Evolutionary conservation across 1,284 basidiomycete genomes (phyloP).

Genomic region (Trametes sp.): DNA sequence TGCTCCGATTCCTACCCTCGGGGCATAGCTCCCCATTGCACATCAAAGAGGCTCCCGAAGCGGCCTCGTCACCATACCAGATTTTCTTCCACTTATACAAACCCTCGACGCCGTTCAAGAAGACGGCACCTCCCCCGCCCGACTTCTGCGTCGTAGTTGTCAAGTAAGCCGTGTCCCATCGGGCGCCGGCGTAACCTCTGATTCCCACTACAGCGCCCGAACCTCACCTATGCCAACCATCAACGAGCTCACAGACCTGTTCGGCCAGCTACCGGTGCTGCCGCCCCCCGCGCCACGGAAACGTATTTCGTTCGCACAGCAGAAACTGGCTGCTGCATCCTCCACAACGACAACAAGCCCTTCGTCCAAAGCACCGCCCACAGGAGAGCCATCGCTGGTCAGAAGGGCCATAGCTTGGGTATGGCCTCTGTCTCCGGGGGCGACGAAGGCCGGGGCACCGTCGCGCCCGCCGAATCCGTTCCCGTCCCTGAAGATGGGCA

Average conservation of each 20-base stretch:
- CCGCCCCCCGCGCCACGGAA: slow-evolving; percentile 41
- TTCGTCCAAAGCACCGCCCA: not conserved
- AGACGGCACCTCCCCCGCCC: slow-evolving; percentile 79
- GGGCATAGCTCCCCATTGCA: slow-evolving; percentile 58
- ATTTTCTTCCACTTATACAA: slow-evolving; percentile 95
- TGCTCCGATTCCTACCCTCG: slow-evolving; percentile 78
- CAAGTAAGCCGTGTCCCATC: slow-evolving; percentile 62
- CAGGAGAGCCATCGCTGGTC: slow-evolving; percentile 14
- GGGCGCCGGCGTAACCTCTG: not conserved
- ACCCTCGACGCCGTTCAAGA: slow-evolving; percentile 85
- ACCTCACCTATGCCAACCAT: slow-evolving; percentile 78
- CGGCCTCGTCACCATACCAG: slow-evolving; percentile 67
- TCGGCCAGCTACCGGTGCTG: slow-evolving; percentile 70
- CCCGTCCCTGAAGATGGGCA: slow-evolving; percentile 82
- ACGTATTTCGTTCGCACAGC: slow-evolving; percentile 36
- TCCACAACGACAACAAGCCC: slow-evolving; percentile 8
- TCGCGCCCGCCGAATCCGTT: slow-evolving; percentile 64
- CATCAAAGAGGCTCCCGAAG: slow-evolving; percentile 24
- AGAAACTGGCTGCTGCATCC: slow-evolving; percentile 29
- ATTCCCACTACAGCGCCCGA: slow-evolving; percentile 58
- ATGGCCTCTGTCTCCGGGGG: slow-evolving; percentile 18
- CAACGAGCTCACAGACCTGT: slow-evolving; percentile 70
- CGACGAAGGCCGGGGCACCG: slow-evolving; percentile 17
- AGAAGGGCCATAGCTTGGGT: slow-evolving; percentile 32
- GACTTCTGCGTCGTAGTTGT: slow-evolving; percentile 91